These are phyloP conservation scores for Cladophialophora carrionii DNA, from an alignment of 2,329 filamentous ascomycete species.

Conservation along the genomic window DNA sequence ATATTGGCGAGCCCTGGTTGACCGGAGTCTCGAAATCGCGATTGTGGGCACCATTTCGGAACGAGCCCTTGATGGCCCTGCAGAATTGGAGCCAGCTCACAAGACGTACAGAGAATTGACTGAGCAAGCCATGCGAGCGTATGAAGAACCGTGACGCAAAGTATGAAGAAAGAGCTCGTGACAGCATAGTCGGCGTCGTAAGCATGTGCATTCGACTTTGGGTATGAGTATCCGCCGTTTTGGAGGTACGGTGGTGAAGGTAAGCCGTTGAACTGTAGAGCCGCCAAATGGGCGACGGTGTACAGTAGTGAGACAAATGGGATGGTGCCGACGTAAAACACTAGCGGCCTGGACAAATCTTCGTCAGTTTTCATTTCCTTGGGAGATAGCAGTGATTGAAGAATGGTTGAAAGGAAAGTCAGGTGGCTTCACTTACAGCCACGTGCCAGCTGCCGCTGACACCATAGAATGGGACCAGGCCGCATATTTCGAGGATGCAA, in stretches of 20 bases:
- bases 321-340: conserved; percentile 32
- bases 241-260: conserved; percentile 20
- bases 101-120: conserved; percentile 32
- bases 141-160: conserved; percentile 26
- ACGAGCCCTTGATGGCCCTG: conserved; percentile 31
- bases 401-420: not conserved
- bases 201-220: conserved; percentile 1
- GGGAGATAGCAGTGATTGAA: too few species aligned
- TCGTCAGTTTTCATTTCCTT: not conserved
- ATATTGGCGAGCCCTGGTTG: conserved; percentile 48
- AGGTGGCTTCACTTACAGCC: conserved; percentile 28
- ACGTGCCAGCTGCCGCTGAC: conserved; percentile 18
- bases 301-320: conserved; percentile 32
- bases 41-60: conserved; percentile 34
- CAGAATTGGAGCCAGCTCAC: conserved; percentile 34
- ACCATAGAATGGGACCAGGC: conserved; percentile 33
- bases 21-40: conserved; percentile 31
- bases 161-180: conserved; percentile 29
- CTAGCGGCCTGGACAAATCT: conserved; percentile 18
- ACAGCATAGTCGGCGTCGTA: conserved; percentile 28
- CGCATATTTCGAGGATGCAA: conserved; percentile 35
- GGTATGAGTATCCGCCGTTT: not conserved
- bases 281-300: conserved; percentile 26
- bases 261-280: conserved; percentile 32
- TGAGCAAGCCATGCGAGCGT: conserved; percentile 31